Evolutionary conservation across 2,329 filamentous ascomycete genomes (phyloP), one percentile per base, ranked within the genome.

Genomic region (Exophiala phaeomuriformis): DNA sequence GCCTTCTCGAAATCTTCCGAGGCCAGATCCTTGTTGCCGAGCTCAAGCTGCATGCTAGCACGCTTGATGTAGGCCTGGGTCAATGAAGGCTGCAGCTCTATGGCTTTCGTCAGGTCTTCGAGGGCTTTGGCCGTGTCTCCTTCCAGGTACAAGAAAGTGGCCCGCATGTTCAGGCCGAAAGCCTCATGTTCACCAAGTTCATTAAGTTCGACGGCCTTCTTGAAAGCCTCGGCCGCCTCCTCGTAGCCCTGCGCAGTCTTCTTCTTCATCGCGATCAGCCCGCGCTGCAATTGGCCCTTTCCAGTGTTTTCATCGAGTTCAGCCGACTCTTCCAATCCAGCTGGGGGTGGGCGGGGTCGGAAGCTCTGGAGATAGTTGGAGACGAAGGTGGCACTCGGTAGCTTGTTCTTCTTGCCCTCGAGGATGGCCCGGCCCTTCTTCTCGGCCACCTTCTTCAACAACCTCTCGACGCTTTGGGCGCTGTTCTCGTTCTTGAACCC

Each of bases 281-380:
- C 93, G 65, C 88, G 80, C 70, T 90, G 87, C 67, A 98, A 74
- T 70, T 95, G 86, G 37, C 86, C 90, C 75, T 86, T 86, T 64
- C 90, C 91, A 43, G 83, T 88, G 43, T 85, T 82, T 63, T 90
- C 82, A 40, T 82, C 73, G 46, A 96, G 72, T 61, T 95, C 88
- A n/a, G 77, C 82, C 5, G 82, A 79, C 63, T 94, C 88, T 56
- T 91, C 90, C 49, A 98, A 77, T 8, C 89, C 91, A 57, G 78
- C 82, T 3, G 93, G 91, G 1, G 88, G 80, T 45, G 83, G 77
- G 75, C 86, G 88, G 55, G 84, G 78, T 56, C 93, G 86, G 86
- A 98, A 98, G 76, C 91, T 97, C 75, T 97, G 91, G 32, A 98
- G 85, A 72, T 98, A 98, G 78, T 98, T 98, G 68, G 90, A 89